A percentile compares a stretch with the other conserved stretches of the same genome.
phyloP scores from a whole-genome alignment of 176 grass and related monocot species.

The Musa schizocarpa region DNA sequence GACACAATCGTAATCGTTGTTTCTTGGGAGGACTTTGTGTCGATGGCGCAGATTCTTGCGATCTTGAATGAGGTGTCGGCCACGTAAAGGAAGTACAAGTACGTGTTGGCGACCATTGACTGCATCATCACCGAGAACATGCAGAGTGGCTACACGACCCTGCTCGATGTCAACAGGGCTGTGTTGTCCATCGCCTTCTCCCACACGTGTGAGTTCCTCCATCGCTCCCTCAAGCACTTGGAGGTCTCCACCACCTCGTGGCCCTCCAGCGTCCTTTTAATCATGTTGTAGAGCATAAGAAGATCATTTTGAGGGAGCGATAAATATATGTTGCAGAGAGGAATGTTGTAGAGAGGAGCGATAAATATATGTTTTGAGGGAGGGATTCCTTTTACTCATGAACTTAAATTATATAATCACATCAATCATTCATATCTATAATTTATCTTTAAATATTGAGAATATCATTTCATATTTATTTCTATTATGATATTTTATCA shows the following conservation, averaged over 20 bases:
- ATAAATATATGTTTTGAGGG: too few species aligned
- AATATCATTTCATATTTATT: too few species aligned
- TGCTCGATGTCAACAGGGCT: conserved; percentile 23
- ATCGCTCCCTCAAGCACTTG: conserved; percentile 22
- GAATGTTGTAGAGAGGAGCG: too few species aligned
- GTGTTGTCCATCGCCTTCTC: conserved; percentile 25
- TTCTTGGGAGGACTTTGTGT: neutral
- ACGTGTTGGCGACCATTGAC: conserved; percentile 27
- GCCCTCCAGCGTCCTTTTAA: conserved; percentile 18
- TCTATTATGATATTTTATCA: too few species aligned
- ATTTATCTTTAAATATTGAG: too few species aligned
- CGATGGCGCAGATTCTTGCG: conserved; percentile 15
- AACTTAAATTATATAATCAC: too few species aligned
- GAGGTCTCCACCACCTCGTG: conserved; percentile 9
- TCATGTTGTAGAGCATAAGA: neutral
- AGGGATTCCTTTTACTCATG: too few species aligned
- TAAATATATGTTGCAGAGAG: too few species aligned
- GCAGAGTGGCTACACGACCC: conserved; percentile 16
- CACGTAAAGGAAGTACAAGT: conserved; percentile 34
- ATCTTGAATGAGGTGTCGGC: conserved; percentile 28
- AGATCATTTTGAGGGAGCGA: too few species aligned
- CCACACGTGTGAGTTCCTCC: conserved; percentile 28
- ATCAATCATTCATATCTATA: too few species aligned
- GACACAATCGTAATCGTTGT: too few species aligned
- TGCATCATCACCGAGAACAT: conserved; percentile 27